These are phyloP conservation scores for Cutaneotrichosporon sp. DNA, from an alignment of 1,284 basidiomycete genomes.

Conservation along the genomic window DNA sequence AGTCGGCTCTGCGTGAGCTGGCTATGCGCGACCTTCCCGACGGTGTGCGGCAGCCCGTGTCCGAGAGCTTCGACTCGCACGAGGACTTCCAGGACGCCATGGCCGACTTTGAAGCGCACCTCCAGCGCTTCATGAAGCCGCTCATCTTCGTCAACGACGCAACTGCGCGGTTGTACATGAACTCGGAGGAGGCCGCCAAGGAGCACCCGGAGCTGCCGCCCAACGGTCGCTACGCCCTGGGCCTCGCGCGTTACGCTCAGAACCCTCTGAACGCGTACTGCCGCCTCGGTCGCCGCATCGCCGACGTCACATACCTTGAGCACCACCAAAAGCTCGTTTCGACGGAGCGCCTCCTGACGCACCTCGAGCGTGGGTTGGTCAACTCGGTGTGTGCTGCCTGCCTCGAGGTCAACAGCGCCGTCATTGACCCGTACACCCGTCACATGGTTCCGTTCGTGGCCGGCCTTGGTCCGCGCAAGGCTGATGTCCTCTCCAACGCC, in stretches of 20 bases:
- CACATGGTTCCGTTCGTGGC: constrained; percentile 86
- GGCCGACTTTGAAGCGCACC: constrained; percentile 34
- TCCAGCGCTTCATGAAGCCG: constrained; percentile 58
- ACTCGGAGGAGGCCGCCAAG: constrained; percentile 78
- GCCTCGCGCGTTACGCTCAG: constrained; percentile 89
- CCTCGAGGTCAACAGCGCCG: constrained; percentile 92
- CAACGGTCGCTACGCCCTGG: constrained; percentile 91
- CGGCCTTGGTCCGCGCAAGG: constrained; percentile 94
- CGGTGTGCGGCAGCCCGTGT: constrained; percentile 38
- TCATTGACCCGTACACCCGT: constrained; percentile 83
- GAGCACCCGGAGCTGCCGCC: constrained; percentile 82
- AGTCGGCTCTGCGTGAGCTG: constrained; percentile 55
- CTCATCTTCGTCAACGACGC: constrained; percentile 88
- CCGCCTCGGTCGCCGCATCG: constrained; percentile 77
- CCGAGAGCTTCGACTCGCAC: constrained; percentile 37
- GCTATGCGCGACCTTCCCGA: constrained; percentile 24
- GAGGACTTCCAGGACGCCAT: constrained; percentile 42
- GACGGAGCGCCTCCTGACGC: constrained; percentile 74
- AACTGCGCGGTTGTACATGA: constrained; percentile 90
- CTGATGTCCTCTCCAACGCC: constrained; percentile 79
- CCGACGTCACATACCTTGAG: constrained; percentile 76
- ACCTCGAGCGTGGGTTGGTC: constrained; percentile 84
- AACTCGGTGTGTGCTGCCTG: constrained; percentile 90
- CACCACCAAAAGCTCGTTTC: constrained; percentile 77
- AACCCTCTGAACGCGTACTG: constrained; percentile 93